These are phyloP conservation scores for Protea cynaroides DNA, from an alignment of 164 flowering plant genomes.

Conservation along the genomic window DNA sequence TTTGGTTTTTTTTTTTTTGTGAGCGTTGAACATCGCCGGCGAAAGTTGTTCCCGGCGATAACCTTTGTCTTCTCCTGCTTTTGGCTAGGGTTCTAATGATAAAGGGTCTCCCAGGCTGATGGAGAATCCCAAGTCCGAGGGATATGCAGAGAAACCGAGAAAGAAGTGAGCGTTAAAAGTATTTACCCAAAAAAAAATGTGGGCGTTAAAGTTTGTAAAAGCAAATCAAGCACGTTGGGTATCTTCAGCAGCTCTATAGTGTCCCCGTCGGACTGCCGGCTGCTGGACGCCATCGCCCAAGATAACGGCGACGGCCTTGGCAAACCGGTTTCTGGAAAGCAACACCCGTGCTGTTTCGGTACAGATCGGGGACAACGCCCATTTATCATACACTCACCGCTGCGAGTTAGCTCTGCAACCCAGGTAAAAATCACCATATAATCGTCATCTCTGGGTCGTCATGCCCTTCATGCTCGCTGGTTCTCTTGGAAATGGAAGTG, in stretches of 20 bases:
- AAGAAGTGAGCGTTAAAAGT: background rate
- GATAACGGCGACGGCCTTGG: conserved; percentile 39
- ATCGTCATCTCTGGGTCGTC: too few relatives aligned
- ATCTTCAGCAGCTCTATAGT: conserved; percentile 71
- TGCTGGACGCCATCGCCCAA: conserved; percentile 59
- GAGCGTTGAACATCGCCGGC: too few relatives aligned
- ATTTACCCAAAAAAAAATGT: too few relatives aligned
- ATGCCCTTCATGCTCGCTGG: too few relatives aligned
- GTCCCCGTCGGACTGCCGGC: conserved; percentile 61
- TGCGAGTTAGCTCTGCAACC: conserved; percentile 54
- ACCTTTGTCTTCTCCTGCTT: too few relatives aligned
- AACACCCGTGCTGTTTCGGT: conserved; percentile 50
- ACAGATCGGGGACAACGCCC: conserved; percentile 52
- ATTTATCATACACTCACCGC: conserved; percentile 67
- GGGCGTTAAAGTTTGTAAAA: background rate
- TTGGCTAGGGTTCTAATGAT: too few relatives aligned
- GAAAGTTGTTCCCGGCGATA: too few relatives aligned
- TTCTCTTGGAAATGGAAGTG: too few relatives aligned
- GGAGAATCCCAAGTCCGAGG: conserved; percentile 6
- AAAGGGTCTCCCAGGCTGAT: background rate
- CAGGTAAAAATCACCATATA: conserved; percentile 36
- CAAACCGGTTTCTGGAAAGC: conserved; percentile 43
- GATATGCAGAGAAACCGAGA: conserved; percentile 4
- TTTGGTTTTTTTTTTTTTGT: too few relatives aligned
- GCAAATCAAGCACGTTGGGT: conserved; percentile 76